A percentile compares a stretch with the other conserved stretches of the same genome.
Conservation (phyloP, 352 stramenopile genomes). For the Pythium dissimile region DNA sequence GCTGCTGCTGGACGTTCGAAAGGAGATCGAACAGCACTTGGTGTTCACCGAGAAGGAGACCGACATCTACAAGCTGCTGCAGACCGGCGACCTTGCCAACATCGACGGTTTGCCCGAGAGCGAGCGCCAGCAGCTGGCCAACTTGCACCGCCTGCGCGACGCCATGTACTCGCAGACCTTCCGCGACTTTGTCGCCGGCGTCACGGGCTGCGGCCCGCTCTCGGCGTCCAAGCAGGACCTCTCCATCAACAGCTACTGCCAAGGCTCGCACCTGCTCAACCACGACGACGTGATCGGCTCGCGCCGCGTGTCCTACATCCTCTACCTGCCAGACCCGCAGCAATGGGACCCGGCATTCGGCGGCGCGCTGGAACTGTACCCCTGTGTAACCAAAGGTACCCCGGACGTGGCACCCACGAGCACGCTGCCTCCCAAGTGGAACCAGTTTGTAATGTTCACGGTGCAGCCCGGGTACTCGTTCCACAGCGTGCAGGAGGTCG, state of each 20-base stretch:
- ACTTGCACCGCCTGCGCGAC: constrained; percentile 75
- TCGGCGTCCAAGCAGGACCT: constrained; percentile 77
- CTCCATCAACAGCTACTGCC: constrained; percentile 87
- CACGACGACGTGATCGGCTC: constrained; percentile 94
- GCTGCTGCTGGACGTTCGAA: constrained; percentile 38
- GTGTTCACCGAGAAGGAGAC: constrained; percentile 93
- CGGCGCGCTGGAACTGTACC: constrained; percentile 88
- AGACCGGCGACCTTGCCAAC: constrained; percentile 90
- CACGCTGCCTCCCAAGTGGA: constrained; percentile 69
- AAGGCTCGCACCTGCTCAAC: constrained; percentile 89
- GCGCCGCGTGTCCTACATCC: constrained; percentile 88
- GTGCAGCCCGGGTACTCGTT: constrained; percentile 86
- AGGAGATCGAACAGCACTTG: constrained; percentile 76
- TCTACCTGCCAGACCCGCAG: constrained; percentile 87
- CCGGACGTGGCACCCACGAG: constrained; percentile 30
- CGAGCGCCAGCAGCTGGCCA: constrained; percentile 48
- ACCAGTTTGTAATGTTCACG: constrained; percentile 89
- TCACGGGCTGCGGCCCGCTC: constrained; percentile 50
- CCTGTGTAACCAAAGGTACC: constrained; percentile 25
- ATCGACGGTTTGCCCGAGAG: constrained; percentile 35
- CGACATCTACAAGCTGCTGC: constrained; percentile 92
- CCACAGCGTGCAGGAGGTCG: constrained; percentile 71
- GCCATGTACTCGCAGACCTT: constrained; percentile 87
- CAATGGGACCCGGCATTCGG: constrained; percentile 82
- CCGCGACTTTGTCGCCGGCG: constrained; percentile 65